phyloP scores from a whole-genome alignment of 1,284 basidiomycete species.

The Coniophora puteana region DNA sequence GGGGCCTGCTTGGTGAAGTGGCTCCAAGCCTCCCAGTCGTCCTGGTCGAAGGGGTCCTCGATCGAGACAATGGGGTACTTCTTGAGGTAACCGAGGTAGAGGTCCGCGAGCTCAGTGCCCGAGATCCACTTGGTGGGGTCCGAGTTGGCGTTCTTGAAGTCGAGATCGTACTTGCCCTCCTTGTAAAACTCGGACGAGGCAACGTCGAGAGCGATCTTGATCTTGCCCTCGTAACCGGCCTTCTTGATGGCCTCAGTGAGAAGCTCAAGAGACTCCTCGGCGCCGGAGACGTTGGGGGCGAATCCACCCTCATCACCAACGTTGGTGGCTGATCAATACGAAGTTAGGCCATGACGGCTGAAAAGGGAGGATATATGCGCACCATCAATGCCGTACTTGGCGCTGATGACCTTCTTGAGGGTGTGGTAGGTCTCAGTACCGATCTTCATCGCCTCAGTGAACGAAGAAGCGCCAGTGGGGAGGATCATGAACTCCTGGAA shows the following conservation, averaged over 20 bases:
- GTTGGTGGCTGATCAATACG: slow-evolving; percentile 74
- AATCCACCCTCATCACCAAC: slow-evolving; percentile 99
- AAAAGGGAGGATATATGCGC: slow-evolving; percentile 2
- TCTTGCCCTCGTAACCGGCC: slow-evolving; percentile 97
- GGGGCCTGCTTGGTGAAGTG: slow-evolving; percentile 79
- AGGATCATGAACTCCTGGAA: slow-evolving; percentile 99
- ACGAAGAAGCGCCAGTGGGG: slow-evolving; percentile 87
- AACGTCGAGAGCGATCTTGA: slow-evolving; percentile 98
- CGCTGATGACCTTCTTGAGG: slow-evolving; percentile 98
- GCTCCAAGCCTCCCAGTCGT: slow-evolving; percentile 98
- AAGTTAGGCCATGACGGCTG: not conserved
- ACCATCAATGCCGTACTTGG: slow-evolving; percentile 99
- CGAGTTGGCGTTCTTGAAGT: slow-evolving; percentile 99
- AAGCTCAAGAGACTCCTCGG: slow-evolving; percentile 97
- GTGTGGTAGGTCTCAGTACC: slow-evolving; percentile 99
- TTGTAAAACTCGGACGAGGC: slow-evolving; percentile 99
- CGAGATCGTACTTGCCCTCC: slow-evolving; percentile 99
- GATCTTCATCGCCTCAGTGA: slow-evolving; percentile 98
- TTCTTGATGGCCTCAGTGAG: slow-evolving; percentile 95
- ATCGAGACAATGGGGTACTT: slow-evolving; percentile 97
- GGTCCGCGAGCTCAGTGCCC: slow-evolving; percentile 89
- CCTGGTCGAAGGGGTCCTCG: slow-evolving; percentile 99
- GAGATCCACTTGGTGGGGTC: slow-evolving; percentile 96
- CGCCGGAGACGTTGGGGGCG: slow-evolving; percentile 95
- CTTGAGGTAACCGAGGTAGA: slow-evolving; percentile 85